Percentiles rank a stretch among this genome's conserved stretches.
phyloP scores from a whole-genome alignment of 108 stramenopile species.

The Fragilaria crotonensis region DNA sequence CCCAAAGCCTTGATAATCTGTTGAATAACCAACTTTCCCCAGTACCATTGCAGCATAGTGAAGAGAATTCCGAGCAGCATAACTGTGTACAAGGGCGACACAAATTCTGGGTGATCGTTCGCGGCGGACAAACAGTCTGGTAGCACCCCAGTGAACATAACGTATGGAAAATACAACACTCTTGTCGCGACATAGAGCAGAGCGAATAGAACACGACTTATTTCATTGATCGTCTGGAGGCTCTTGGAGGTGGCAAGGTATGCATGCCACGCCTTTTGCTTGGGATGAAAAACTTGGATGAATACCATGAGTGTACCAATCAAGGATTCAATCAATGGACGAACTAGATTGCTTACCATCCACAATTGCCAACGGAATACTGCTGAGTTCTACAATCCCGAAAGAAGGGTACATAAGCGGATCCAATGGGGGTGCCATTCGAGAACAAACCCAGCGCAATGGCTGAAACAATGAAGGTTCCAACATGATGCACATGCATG shows the following conservation, averaged over 20 bases:
- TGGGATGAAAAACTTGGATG: constrained; percentile 54
- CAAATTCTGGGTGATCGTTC: constrained; percentile 13
- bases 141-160: constrained; percentile 17
- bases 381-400: constrained; percentile 61
- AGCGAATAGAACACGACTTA: constrained; percentile 39
- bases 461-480: constrained; percentile 41
- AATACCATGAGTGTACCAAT: too few relatives aligned
- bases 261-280: constrained; percentile 35
- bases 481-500: constrained; percentile 53
- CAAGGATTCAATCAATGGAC: too few relatives aligned
- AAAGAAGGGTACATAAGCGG: constrained; percentile 59
- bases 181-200: constrained; percentile 38
- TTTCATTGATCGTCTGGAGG: constrained; percentile 20
- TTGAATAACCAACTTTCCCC: constrained; percentile 38
- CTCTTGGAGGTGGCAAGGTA: constrained; percentile 27
- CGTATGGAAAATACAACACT: constrained; percentile 51
- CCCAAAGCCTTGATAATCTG: constrained; percentile 35
- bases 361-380: constrained; percentile 46
- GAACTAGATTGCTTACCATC: constrained; percentile 21
- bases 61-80: constrained; percentile 23
- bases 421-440: constrained; percentile 21
- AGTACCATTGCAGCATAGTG: constrained; percentile 40
- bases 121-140: constrained; percentile 28
- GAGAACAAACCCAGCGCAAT: constrained; percentile 33
- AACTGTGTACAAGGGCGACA: constrained; percentile 23